Percentiles rank a stretch among this genome's conserved stretches.
Conservation (phyloP, 1,139 yeast species). For the Kodamaea suecica region DNA sequence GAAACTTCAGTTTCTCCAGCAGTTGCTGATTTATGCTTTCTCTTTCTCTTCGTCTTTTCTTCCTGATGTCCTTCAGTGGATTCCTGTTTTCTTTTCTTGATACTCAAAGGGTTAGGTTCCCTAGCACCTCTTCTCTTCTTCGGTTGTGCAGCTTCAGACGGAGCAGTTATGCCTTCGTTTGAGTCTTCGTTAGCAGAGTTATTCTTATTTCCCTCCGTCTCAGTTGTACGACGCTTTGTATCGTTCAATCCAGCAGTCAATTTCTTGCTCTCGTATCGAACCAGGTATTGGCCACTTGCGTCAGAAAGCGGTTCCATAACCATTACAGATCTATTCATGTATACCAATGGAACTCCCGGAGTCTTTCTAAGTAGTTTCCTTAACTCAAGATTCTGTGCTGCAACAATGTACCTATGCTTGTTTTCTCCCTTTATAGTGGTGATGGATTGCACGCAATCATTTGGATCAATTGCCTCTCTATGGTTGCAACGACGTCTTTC, state of each 20-base stretch:
- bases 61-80: conserved; percentile 9
- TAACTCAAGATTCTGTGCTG: conserved; percentile 71
- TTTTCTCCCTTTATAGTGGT: conserved; percentile 71
- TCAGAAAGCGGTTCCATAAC: conserved; percentile 90
- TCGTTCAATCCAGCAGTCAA: conserved; percentile 75
- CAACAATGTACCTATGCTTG: conserved; percentile 87
- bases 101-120: conserved; percentile 80
- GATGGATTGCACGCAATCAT: conserved; percentile 72
- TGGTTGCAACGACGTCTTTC: conserved; percentile 76
- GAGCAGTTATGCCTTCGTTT: conserved; percentile 9
- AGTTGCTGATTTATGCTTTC: conserved; percentile 27
- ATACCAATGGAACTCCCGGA: conserved; percentile 88
- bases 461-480: conserved; percentile 62
- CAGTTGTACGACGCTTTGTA: conserved; percentile 18
- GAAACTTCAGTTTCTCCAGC: conserved; percentile 10
- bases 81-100: conserved; percentile 59
- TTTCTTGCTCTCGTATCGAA: conserved; percentile 58
- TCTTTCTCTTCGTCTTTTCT: conserved; percentile 34
- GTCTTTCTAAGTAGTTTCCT: conserved; percentile 65
- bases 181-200: conserved; percentile 18
- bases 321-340: conserved; percentile 89
- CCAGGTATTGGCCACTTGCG: conserved; percentile 59
- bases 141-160: conserved; percentile 15
- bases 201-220: conserved; percentile 10
- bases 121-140: conserved; percentile 69